Conservation (phyloP, 176 grass and related monocot genomes). For the Phoenix roebelenii region DNA sequence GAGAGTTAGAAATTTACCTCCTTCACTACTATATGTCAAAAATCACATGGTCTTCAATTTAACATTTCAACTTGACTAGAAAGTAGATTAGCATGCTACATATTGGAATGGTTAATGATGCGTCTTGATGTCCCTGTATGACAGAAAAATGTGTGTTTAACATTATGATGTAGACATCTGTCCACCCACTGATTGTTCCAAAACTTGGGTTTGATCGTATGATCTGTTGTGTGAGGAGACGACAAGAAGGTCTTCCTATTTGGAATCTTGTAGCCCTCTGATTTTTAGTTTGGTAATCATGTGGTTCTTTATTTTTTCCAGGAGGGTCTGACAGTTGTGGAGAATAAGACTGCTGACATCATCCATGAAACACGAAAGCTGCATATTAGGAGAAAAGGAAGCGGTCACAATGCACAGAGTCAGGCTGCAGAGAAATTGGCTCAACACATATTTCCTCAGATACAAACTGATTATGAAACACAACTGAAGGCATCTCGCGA, state of each 20-base stretch:
- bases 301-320: slow-evolving; percentile 16
- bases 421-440: slow-evolving; percentile 6
- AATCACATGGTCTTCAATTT: too few relatives aligned
- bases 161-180: too few relatives aligned
- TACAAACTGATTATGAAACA: slow-evolving; percentile 24
- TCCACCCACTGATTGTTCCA: too few relatives aligned
- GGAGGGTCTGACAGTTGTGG: slow-evolving; percentile 41
- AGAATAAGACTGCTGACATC: slow-evolving; percentile 29
- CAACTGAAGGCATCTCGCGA: slow-evolving; percentile 88
- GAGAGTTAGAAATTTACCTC: too few relatives aligned
- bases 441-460: slow-evolving; percentile 25
- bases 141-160: too few relatives aligned
- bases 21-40: too few relatives aligned
- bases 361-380: slow-evolving; percentile 64
- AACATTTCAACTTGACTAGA: too few relatives aligned
- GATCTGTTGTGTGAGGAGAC: neutral
- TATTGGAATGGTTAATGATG: too few relatives aligned
- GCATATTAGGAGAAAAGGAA: slow-evolving; percentile 52
- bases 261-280: neutral
- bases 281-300: neutral
- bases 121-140: too few relatives aligned
- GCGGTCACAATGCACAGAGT: slow-evolving; percentile 18
- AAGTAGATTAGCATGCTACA: too few relatives aligned
- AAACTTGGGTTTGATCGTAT: neutral
- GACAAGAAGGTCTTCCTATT: neutral